Evolutionary conservation across 345 rosid species (phyloP).

Genomic region (Orychophragmus violaceus): DNA sequence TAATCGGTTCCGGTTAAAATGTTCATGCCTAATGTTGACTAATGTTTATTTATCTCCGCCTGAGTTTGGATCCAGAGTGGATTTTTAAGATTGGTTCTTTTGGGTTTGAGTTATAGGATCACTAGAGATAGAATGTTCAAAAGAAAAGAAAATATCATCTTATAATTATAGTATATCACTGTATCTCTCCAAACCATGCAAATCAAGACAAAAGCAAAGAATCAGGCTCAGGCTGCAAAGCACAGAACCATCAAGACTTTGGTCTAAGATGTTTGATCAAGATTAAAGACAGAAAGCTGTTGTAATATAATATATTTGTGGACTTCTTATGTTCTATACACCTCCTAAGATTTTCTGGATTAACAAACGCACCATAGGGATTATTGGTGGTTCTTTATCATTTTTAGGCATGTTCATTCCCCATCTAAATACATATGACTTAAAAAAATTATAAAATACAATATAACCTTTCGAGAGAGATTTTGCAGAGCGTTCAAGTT

Average conservation of each 20-base stretch:
- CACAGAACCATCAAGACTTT: not conserved
- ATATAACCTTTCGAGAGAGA: conserved; percentile 1
- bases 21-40: no score
- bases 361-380: not conserved
- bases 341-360: not conserved
- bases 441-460: no score
- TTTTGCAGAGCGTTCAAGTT: not conserved
- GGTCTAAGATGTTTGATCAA: not conserved
- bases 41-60: no score
- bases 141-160: conserved; percentile 13
- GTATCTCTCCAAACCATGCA: conserved; percentile 1
- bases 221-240: no score
- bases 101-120: no score
- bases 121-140: conserved; percentile 46
- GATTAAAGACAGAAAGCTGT: conserved; percentile 3
- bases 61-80: no score
- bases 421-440: no score
- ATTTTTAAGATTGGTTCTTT: no score
- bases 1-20: no score
- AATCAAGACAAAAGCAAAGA: no score
- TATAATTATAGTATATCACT: not conserved
- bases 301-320: not conserved
- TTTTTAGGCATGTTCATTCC: no score
- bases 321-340: not conserved
- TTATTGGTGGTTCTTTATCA: not conserved